Evolutionary conservation across 257 asterid species (phyloP), one percentile per base, ranked within the genome.

Genomic region (Nicotiana knightiana): DNA sequence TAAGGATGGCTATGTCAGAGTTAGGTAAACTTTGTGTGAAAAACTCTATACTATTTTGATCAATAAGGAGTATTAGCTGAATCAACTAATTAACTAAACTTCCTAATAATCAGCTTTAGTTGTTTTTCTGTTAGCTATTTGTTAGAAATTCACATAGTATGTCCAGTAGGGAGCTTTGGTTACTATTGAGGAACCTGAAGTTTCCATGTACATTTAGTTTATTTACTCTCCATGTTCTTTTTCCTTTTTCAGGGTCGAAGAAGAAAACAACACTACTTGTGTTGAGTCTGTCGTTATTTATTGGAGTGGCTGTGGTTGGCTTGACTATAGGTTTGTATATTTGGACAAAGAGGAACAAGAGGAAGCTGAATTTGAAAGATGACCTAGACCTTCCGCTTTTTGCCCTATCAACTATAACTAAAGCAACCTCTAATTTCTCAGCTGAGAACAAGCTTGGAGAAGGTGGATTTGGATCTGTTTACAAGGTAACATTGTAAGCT

Each of bases 381-480:
- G 86, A 80, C 21, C 35, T 76, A 62, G 84, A 86, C 24, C 78
- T 86, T 46, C 89, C 87, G 9, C 61, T 78, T 32, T 84, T 81
- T 46, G 65, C 85, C 33, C 43, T 84, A 16, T 18, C 61, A 66
- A 78, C 85, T 21, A 11, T 86, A 39, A 21, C n/a, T 62, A 79
- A 84, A 26, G 89, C 86, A n/a, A 84, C 88, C 7, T 78, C 58
- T 18, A 83, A 76, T 55, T 86, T 83, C 55, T 81, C 87, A 12
- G 35, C 48, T 37, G 48, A 53, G 66, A 85, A 85, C 77, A 81
- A 39, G 85, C 82, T 85, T 3, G 88, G 88, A 71, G 82, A 73
- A 84, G 84, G 86, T 79, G 88, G 86, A 15, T 85, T 79, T 71
- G 86, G 86, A 64, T 77, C 87, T 68, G 87, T 84, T 61, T 86